Percentiles rank a stretch among this genome's conserved stretches.
These are phyloP conservation scores for Cryphonectria nitschkei DNA, from an alignment of 2,329 filamentous ascomycete genomes.

Conservation along the genomic window DNA sequence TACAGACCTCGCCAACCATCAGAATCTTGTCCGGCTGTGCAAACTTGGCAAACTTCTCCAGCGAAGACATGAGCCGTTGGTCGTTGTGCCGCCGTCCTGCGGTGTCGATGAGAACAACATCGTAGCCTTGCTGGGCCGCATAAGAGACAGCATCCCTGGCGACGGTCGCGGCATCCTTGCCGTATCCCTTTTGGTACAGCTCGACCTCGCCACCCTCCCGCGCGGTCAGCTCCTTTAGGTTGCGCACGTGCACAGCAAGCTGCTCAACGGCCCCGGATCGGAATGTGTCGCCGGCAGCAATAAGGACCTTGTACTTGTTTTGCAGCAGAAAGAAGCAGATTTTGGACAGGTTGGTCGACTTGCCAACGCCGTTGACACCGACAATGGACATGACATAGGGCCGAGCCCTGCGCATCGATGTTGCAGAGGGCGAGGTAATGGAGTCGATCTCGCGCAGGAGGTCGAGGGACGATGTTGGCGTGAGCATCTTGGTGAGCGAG, in stretches of 20 bases:
- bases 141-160: constrained; percentile 90
- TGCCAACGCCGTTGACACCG: constrained; percentile 96
- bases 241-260: constrained; percentile 90
- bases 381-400: constrained; percentile 99
- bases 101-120: constrained; percentile 96
- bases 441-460: constrained; percentile 90
- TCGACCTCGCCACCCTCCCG: constrained; percentile 86
- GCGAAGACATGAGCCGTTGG: constrained; percentile 89
- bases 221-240: constrained; percentile 83
- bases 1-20: constrained; percentile 73
- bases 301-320: constrained; percentile 75
- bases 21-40: constrained; percentile 97
- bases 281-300: constrained; percentile 75
- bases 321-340: constrained; percentile 98
- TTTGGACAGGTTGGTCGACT: constrained; percentile 96
- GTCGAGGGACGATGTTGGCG: constrained; percentile 91
- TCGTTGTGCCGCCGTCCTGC: constrained; percentile 95
- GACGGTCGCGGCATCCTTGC: constrained; percentile 94
- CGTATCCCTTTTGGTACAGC: constrained; percentile 95
- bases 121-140: constrained; percentile 75
- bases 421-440: constrained; percentile 68
- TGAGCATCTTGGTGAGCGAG: constrained; percentile 92
- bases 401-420: constrained; percentile 66
- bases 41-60: constrained; percentile 97
- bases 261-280: constrained; percentile 97